Conservation (phyloP, 345 rosid genomes). For the Pugionium dolabratum region DNA sequence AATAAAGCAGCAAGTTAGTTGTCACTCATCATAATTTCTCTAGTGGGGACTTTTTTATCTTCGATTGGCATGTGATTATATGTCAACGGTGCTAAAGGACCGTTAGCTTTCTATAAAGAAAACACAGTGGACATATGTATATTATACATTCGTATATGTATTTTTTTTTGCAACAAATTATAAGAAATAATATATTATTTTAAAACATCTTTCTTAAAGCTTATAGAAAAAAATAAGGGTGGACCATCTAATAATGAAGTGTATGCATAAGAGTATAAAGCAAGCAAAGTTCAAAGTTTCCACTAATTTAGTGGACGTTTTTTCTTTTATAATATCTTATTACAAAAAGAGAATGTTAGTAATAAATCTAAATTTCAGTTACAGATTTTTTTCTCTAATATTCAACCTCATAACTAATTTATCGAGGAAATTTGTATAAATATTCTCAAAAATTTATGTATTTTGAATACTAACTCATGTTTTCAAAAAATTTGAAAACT, state of each 20-base stretch:
- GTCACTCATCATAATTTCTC: slow-evolving; percentile 42
- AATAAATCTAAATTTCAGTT: too few relatives aligned
- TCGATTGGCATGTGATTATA: slow-evolving; percentile 37
- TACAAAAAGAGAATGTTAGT: too few relatives aligned
- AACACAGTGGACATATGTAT: slow-evolving; percentile 27
- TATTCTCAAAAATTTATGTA: too few relatives aligned
- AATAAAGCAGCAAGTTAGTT: slow-evolving; percentile 38
- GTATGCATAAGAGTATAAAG: slow-evolving; percentile 43
- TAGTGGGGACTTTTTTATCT: slow-evolving; percentile 8
- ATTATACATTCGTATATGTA: neutral
- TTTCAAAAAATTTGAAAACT: too few relatives aligned
- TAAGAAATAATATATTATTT: slow-evolving; percentile 2
- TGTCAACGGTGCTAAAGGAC: slow-evolving; percentile 44
- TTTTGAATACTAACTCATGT: too few relatives aligned
- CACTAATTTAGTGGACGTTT: slow-evolving; percentile 39
- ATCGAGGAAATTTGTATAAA: too few relatives aligned
- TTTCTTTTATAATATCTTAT: neutral
- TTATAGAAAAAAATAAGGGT: slow-evolving; percentile 20
- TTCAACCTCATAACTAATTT: too few relatives aligned
- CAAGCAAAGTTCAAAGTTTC: slow-evolving; percentile 44
- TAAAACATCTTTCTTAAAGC: slow-evolving; percentile 32
- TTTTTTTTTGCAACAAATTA: slow-evolving; percentile 1
- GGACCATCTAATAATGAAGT: slow-evolving; percentile 42
- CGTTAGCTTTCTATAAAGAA: slow-evolving; percentile 39
- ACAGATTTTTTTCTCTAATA: too few relatives aligned